These are phyloP conservation scores for Drechslerella stenobrocha DNA, from an alignment of 2,329 filamentous ascomycete species.

Conservation along the genomic window DNA sequence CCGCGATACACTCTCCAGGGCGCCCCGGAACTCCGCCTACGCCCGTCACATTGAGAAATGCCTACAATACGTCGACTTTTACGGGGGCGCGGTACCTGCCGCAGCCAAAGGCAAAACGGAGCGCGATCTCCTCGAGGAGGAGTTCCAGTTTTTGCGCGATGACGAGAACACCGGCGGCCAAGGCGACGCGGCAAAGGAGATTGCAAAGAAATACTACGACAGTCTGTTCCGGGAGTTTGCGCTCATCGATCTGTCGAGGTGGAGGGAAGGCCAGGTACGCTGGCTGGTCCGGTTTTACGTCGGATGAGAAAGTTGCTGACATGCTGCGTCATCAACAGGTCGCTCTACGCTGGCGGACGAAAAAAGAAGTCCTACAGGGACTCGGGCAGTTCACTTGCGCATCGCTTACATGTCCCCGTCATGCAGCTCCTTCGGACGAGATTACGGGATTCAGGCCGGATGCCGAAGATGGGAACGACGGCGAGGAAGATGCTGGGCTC, in stretches of 20 bases:
- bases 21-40: slow-evolving; percentile 51
- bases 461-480: slow-evolving; percentile 6
- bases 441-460: slow-evolving; percentile 30
- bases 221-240: slow-evolving; percentile 53
- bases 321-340: slow-evolving; percentile 39
- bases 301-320: slow-evolving; percentile 3
- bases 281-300: not conserved
- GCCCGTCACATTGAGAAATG: slow-evolving; percentile 51
- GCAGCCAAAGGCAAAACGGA: slow-evolving; percentile 50
- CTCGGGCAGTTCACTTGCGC: slow-evolving; percentile 53
- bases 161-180: slow-evolving; percentile 6
- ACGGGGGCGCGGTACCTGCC: slow-evolving; percentile 49
- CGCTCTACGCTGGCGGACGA: slow-evolving; percentile 53
- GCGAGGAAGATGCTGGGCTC: slow-evolving; percentile 12
- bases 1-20: slow-evolving; percentile 47
- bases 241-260: slow-evolving; percentile 51
- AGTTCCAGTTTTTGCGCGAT: slow-evolving; percentile 52
- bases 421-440: slow-evolving; percentile 47
- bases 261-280: slow-evolving; percentile 51
- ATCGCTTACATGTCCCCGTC: slow-evolving; percentile 50
- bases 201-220: slow-evolving; percentile 52
- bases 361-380: slow-evolving; percentile 52
- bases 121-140: slow-evolving; percentile 52
- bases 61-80: slow-evolving; percentile 51
- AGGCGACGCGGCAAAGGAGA: slow-evolving; percentile 48